These are phyloP conservation scores for Coprinopsis cinerea DNA, from an alignment of 768 basidiomycete genomes.

Conservation along the genomic window DNA sequence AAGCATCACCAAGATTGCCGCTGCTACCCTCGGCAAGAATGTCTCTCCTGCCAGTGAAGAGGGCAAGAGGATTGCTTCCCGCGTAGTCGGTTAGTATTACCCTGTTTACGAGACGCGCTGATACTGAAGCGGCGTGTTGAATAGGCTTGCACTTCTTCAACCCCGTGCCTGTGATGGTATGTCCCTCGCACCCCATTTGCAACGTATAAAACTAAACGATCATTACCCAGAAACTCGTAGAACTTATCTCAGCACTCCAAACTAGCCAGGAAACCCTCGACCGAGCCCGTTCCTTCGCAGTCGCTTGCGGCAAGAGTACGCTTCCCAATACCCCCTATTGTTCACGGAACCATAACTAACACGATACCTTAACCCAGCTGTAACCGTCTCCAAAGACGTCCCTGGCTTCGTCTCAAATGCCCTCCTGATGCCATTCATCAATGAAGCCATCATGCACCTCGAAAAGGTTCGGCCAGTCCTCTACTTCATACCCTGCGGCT, in stretches of 20 bases:
- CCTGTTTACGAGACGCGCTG: not conserved
- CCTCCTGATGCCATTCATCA: conserved; percentile 94
- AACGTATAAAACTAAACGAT: not conserved
- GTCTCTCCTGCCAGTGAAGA: conserved; percentile 52
- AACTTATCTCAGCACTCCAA: conserved; percentile 90
- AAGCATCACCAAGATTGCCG: conserved; percentile 90
- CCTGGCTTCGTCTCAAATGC: conserved; percentile 96
- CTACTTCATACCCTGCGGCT: too few relatives aligned
- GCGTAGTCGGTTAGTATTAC: conserved; percentile 68
- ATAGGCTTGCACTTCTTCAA: conserved; percentile 92
- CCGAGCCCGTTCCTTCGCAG: conserved; percentile 73
- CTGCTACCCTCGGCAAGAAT: conserved; percentile 60
- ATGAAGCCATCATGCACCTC: conserved; percentile 92
- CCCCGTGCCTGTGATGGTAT: conserved; percentile 93
- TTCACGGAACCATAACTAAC: not conserved
- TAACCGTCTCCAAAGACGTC: conserved; percentile 85
- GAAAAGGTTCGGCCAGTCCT: conserved; percentile 84
- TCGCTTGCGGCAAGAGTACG: conserved; percentile 85
- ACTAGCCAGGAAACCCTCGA: conserved; percentile 73
- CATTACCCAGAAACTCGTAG: conserved; percentile 73
- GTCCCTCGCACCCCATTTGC: conserved; percentile 13
- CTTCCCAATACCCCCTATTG: not conserved
- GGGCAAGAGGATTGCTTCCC: conserved; percentile 57
- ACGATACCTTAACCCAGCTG: conserved; percentile 49
- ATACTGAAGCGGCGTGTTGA: conserved; percentile 1